A percentile compares a stretch with the other conserved stretches of the same genome.
These are phyloP conservation scores for Pleurotus ostreatus DNA, from an alignment of 768 basidiomycete genomes.

Conservation along the genomic window DNA sequence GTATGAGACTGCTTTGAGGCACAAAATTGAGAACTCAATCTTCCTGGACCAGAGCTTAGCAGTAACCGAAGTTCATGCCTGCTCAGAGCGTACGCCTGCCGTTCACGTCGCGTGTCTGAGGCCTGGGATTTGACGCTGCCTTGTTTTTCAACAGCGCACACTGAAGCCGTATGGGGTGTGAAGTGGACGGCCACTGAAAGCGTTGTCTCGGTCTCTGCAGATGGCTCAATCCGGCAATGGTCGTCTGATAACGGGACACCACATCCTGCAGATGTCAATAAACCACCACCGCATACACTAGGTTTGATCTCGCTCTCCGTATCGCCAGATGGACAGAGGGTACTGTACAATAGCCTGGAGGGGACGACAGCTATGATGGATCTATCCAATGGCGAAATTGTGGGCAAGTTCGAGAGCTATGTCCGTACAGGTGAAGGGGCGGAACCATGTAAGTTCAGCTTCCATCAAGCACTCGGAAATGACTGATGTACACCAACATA, in stretches of 20 bases:
- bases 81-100: conserved; percentile 64
- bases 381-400: conserved; percentile 52
- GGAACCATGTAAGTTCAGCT: conserved; percentile 49
- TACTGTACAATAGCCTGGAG: conserved; percentile 79
- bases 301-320: conserved; percentile 81
- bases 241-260: conserved; percentile 63
- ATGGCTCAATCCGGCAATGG: conserved; percentile 76
- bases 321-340: conserved; percentile 58
- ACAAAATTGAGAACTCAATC: neutral
- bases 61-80: conserved; percentile 69
- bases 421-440: conserved; percentile 40
- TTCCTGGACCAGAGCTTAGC: conserved; percentile 53
- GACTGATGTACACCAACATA: neutral
- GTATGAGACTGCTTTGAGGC: too few species aligned
- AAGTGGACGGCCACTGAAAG: conserved; percentile 66
- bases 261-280: conserved; percentile 39
- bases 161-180: conserved; percentile 76
- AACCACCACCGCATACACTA: conserved; percentile 74
- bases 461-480: neutral
- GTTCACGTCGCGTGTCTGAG: conserved; percentile 20
- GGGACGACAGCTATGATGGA: conserved; percentile 80
- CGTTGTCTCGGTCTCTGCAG: conserved; percentile 70
- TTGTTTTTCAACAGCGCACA: conserved; percentile 53
- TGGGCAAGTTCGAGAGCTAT: conserved; percentile 74
- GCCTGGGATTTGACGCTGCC: neutral